Base-by-base conservation (phyloP, 2,329 filamentous ascomycete species). In the Diaporthe batatas region DNA sequence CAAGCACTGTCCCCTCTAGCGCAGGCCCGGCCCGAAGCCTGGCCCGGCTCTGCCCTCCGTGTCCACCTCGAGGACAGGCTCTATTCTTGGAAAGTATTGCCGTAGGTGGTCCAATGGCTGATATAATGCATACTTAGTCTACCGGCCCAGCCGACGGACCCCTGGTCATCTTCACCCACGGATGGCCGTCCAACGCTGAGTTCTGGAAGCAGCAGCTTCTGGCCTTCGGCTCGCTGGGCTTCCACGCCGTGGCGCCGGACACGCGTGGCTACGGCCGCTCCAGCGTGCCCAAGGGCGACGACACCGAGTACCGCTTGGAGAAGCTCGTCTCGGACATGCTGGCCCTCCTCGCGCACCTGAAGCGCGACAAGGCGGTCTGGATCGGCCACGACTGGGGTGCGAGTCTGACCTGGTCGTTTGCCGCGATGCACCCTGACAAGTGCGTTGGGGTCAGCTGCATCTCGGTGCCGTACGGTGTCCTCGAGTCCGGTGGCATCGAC, bases 321-420 rank as follows among this genome's bases (percentile, higher is more conserved):
- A 68, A 77, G 0, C 78, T 83, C 72, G 76, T 80, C 5, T 77
- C 79, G 42, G 82, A 83, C 32, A 59, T 83, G 65, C 58, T 80
- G 1, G 79, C 82, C 16, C 76, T 84, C 0, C 77, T 84, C 0
- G 77, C 76, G 25, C 76, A 79, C 32, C 74, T 81, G 0, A 68
- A 70, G 23, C 76, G 84, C 25, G 72, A 78, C 0, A 80, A 80
- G 10, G 85, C 85, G 1, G 76, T 88, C n/a, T 88, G 86, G 85
- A 78, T 86, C 44, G 84, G 80, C 16, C 85, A 86, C 72, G 84
- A 86, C 75, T 86, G 84, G 85, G 80, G 80, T 59, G 75, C 79
- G 16, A 78, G 75, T 2, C 74, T 77, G 1, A 73, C 77, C 8
- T 80, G 76, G 51, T 75, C 76, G 11, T 59, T 81, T 36, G 80